phyloP scores from a whole-genome alignment of 2,329 filamentous ascomycete genomes.

The Chrysoporthe puriensis region DNA sequence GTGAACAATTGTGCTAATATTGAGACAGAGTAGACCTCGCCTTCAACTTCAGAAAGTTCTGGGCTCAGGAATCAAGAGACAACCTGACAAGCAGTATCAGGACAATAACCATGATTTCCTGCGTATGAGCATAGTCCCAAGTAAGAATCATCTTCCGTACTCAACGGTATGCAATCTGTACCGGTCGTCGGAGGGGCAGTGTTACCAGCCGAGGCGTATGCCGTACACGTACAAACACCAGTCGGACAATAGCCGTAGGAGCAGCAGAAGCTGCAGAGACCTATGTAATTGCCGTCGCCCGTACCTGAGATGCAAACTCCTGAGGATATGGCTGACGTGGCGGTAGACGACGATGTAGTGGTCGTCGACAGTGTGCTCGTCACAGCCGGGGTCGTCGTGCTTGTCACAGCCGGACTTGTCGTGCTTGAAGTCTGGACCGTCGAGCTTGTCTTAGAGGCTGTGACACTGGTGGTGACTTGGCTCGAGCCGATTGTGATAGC shows the following conservation, averaged over 20 bases:
- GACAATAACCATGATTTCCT: constrained; percentile 27
- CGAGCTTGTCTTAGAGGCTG: neutral
- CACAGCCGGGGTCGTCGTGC: constrained; percentile 8
- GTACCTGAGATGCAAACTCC: constrained; percentile 26
- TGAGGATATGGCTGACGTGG: neutral
- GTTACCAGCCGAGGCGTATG: neutral
- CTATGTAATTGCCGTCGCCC: constrained; percentile 27
- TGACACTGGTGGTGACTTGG: neutral
- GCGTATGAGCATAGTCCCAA: constrained; percentile 24
- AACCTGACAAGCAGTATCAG: constrained; percentile 22
- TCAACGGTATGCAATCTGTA: constrained; percentile 11
- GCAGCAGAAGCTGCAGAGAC: constrained; percentile 26
- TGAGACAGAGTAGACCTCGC: too few species aligned
- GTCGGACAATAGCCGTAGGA: constrained; percentile 7
- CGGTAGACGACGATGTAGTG: neutral
- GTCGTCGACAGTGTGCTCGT: constrained; percentile 5
- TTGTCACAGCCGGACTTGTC: constrained; percentile 4
- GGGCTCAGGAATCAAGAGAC: neutral
- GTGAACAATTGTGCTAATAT: too few species aligned
- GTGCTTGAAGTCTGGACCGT: constrained; percentile 22
- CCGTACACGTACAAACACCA: constrained; percentile 6
- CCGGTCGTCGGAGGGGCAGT: constrained; percentile 20
- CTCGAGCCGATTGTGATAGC: constrained; percentile 18
- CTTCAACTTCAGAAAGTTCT: too few species aligned
- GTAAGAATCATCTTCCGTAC: constrained; percentile 21